These are phyloP conservation scores for Quercus engelmannii DNA, from an alignment of 306 rosid species.

Conservation along the genomic window DNA sequence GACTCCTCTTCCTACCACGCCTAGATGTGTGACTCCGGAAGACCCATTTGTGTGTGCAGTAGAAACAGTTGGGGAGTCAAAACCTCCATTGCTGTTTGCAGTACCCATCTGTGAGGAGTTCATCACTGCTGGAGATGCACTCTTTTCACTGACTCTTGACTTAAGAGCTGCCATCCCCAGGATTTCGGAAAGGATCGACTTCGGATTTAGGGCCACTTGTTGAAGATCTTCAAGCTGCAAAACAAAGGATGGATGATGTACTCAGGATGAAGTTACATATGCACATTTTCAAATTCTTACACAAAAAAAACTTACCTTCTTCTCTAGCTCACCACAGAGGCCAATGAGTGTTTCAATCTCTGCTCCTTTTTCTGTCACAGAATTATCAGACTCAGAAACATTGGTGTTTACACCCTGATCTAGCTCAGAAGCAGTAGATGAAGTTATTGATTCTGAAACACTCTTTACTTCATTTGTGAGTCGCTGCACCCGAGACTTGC, in stretches of 20 bases:
- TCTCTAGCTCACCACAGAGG: slow-evolving; percentile 85
- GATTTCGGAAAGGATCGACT: slow-evolving; percentile 71
- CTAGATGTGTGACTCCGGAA: slow-evolving; percentile 86
- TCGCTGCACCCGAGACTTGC: slow-evolving; percentile 63
- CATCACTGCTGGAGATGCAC: slow-evolving; percentile 36
- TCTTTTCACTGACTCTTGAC: slow-evolving; percentile 38
- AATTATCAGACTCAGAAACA: slow-evolving; percentile 33
- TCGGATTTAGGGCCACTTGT: slow-evolving; percentile 69
- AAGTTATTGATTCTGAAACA: slow-evolving; percentile 34
- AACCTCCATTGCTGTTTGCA: slow-evolving; percentile 54
- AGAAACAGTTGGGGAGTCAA: slow-evolving; percentile 81
- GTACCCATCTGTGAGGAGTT: slow-evolving; percentile 64
- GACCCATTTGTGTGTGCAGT: slow-evolving; percentile 78
- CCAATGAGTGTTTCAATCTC: slow-evolving; percentile 78
- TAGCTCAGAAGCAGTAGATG: slow-evolving; percentile 39
- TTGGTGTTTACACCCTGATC: slow-evolving; percentile 34
- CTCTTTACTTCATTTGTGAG: slow-evolving; percentile 62
- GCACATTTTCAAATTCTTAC: background rate
- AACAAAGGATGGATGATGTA: slow-evolving; percentile 5
- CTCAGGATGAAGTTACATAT: slow-evolving; percentile 2
- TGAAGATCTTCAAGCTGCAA: slow-evolving; percentile 97
- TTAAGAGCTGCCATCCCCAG: slow-evolving; percentile 62
- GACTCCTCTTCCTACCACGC: slow-evolving; percentile 96
- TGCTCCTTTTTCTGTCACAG: slow-evolving; percentile 51
- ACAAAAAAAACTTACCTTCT: slow-evolving; percentile 51